Evolutionary conservation across 768 basidiomycete genomes (phyloP).

Genomic region (Tylopilus sp.): DNA sequence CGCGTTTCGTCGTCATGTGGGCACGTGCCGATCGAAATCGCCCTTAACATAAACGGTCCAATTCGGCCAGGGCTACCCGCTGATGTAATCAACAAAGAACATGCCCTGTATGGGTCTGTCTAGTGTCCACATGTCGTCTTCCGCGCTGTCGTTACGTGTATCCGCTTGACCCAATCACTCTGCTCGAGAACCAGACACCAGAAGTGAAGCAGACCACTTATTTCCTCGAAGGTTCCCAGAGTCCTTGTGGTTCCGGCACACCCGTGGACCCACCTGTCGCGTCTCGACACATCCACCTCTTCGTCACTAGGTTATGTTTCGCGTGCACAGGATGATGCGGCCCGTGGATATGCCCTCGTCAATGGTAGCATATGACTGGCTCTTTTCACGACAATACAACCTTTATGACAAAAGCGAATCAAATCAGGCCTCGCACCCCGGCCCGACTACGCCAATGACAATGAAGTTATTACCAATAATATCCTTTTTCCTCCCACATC

Average conservation of each 20-base stretch:
- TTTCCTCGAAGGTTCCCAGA: no score
- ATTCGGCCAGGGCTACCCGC: background rate
- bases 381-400: background rate
- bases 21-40: constrained; percentile 12
- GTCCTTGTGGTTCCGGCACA: background rate
- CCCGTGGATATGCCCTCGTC: background rate
- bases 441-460: background rate
- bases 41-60: background rate
- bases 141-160: constrained; percentile 5
- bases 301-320: background rate
- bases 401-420: background rate
- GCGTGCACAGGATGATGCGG: background rate
- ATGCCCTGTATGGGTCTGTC: background rate
- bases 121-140: background rate
- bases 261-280: no score
- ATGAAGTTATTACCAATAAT: background rate
- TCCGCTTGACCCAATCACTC: background rate
- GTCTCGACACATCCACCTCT: background rate
- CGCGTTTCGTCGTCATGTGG: constrained; percentile 3
- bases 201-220: background rate
- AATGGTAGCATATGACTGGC: background rate
- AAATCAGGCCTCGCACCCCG: background rate
- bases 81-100: constrained; percentile 7
- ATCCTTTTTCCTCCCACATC: background rate
- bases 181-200: background rate